Conservation (phyloP, 2,329 filamentous ascomycete species). For the Hypomyces rosellus region DNA sequence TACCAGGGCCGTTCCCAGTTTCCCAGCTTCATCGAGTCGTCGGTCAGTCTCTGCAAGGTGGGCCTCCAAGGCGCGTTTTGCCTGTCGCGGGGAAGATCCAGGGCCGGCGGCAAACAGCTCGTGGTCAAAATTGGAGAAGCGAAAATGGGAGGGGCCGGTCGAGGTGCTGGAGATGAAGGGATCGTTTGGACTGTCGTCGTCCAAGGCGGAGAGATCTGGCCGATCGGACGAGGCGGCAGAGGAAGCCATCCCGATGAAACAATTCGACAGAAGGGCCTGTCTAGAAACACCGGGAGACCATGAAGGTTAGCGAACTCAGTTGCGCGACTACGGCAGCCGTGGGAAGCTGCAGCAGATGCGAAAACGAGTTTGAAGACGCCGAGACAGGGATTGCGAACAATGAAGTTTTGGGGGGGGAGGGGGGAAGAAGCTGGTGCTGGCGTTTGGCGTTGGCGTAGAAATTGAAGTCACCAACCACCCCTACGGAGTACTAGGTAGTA, state of each 20-base stretch:
- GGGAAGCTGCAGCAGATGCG: constrained; percentile 1
- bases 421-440: constrained; percentile 1
- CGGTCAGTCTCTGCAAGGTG: constrained; percentile 90
- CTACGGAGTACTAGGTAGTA: no score
- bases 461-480: no score
- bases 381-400: neutral
- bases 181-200: constrained; percentile 36
- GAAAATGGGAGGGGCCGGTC: constrained; percentile 47
- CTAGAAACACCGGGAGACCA: constrained; percentile 17
- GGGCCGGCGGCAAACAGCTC: constrained; percentile 73
- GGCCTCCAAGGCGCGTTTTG: constrained; percentile 81
- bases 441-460: no score
- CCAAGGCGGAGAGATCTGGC: constrained; percentile 34
- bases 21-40: constrained; percentile 83
- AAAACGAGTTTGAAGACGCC: neutral
- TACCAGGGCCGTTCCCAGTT: constrained; percentile 78
- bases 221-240: constrained; percentile 36
- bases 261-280: constrained; percentile 18
- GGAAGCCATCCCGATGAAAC: constrained; percentile 34
- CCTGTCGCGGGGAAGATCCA: constrained; percentile 73
- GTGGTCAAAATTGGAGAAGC: constrained; percentile 78
- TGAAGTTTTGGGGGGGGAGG: neutral
- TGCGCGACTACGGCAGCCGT: constrained; percentile 1
- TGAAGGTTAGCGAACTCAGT: constrained; percentile 12
- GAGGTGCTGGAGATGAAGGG: constrained; percentile 45